Evolutionary conservation across 2,329 filamentous ascomycete species (phyloP).

Genomic region (Trichoderma harzianum): DNA sequence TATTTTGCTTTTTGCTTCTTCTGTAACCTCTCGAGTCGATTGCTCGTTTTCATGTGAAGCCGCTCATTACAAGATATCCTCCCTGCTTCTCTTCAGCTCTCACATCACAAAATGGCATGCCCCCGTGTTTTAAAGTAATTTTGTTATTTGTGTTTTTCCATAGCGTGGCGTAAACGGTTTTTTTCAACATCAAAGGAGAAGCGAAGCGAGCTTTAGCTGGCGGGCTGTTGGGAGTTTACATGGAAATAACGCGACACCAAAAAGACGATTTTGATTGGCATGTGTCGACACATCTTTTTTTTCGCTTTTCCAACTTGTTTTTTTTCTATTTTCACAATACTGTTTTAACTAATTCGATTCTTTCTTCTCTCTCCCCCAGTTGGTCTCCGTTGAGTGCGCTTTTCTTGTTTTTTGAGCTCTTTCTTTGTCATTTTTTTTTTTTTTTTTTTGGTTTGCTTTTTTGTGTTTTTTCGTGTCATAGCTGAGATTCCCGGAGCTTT

Average conservation of each 20-base stretch:
- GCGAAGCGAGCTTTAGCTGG: slow-evolving; percentile 9
- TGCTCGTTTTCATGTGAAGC: slow-evolving; percentile 10
- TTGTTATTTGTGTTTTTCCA: slow-evolving; percentile 8
- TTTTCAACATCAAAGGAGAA: background rate
- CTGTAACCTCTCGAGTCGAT: background rate
- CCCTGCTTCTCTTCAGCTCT: slow-evolving; percentile 13
- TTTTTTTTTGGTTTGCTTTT: background rate
- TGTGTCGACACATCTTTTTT: background rate
- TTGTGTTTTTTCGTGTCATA: background rate
- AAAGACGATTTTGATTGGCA: slow-evolving; percentile 1
- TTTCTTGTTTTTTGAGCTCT: background rate
- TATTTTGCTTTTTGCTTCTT: slow-evolving; percentile 3
- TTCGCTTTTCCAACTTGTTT: background rate
- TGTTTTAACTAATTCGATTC: slow-evolving; percentile 10
- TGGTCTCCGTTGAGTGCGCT: background rate
- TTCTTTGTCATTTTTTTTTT: slow-evolving; percentile 1
- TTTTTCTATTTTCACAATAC: background rate
- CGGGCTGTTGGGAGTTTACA: background rate
- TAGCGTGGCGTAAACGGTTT: slow-evolving; percentile 25
- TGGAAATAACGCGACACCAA: slow-evolving; percentile 13
- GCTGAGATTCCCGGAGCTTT: slow-evolving; percentile 14
- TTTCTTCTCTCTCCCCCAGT: background rate
- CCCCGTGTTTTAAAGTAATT: slow-evolving; percentile 7
- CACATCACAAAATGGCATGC: slow-evolving; percentile 9
- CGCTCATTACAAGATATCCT: background rate